phyloP scores from a whole-genome alignment of 208 protist genomes.

The Lotmaria passim region DNA sequence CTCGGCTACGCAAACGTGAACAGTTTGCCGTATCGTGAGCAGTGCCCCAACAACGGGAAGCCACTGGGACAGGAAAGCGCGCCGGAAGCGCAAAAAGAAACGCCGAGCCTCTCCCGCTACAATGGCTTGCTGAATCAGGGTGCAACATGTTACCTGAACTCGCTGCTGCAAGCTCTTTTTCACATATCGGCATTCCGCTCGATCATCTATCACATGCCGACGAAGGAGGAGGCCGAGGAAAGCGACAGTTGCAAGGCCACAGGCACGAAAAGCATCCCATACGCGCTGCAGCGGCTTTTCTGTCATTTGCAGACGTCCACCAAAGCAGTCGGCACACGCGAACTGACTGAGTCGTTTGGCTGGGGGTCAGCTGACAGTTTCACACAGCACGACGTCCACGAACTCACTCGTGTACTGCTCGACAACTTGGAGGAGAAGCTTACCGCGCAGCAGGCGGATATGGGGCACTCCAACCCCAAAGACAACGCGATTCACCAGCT shows the following conservation, averaged over 20 bases:
- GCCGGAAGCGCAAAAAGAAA: conserved; percentile 17
- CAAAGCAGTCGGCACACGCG: conserved; percentile 77
- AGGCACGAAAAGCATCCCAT: conserved; percentile 80
- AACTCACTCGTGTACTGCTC: conserved; percentile 84
- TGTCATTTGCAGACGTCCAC: conserved; percentile 79
- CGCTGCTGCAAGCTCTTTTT: conserved; percentile 90
- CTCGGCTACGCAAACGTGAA: conserved; percentile 66
- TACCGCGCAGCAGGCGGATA: conserved; percentile 31
- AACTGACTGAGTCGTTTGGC: conserved; percentile 93
- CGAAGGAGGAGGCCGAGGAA: conserved; percentile 72
- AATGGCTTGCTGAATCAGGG: conserved; percentile 92
- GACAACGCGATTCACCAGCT: conserved; percentile 79
- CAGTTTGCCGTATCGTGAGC: conserved; percentile 60
- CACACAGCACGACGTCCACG: conserved; percentile 93
- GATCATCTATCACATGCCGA: conserved; percentile 92
- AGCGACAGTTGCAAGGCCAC: conserved; percentile 29
- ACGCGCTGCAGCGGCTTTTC: conserved; percentile 91
- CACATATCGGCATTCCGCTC: conserved; percentile 87
- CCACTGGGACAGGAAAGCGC: conserved; percentile 12
- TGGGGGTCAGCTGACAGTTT: conserved; percentile 91
- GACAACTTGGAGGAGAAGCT: conserved; percentile 89
- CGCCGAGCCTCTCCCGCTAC: conserved; percentile 37
- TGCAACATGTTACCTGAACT: conserved; percentile 94
- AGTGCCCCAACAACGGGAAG: conserved; percentile 2
- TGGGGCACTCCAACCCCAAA: conserved; percentile 13